Evolutionary conservation across 2,329 filamentous ascomycete genomes (phyloP), one percentile per base, ranked within the genome.

Genomic region (Cladosporium sp.): DNA sequence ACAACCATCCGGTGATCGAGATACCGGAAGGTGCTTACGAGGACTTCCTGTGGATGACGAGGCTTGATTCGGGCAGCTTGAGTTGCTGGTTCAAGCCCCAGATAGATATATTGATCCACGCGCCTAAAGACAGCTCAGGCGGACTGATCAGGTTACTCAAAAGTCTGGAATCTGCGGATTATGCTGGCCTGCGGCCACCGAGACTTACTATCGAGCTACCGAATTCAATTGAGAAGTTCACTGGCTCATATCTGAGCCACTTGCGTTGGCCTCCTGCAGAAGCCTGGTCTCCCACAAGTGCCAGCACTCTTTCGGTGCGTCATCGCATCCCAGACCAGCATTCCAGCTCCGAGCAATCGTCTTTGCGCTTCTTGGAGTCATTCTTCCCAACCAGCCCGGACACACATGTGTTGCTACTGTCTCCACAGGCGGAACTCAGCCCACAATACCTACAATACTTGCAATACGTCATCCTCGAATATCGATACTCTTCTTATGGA

Each of bases 151-250:
- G 92, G 64, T 83, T 97, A 35, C 84, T 99, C 4, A 85, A 86
- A 67, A 97, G 93, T 5, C 83, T 99, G 29, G 82, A 85, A 68
- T 80, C 81, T 8, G 92, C 91, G 5, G 92, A 97, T 74, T 94
- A 93, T 74, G 84, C 87, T 56, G 89, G 89, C 0, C 82, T 90
- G 50, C 81, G 84, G 1, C 80, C 85, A 1, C 93, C 93, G 3
- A 88, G 90, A 68, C 81, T 99, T 56, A 96, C 91, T 2, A 88
- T 98, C 59, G 93, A 98, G 74, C 82, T 99, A 8, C 92, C 93
- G 0, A 80, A 86, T 31, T 80, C 86, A 33, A 80, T 93, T 21
- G 92, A 97, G 70, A 76, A 82, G 3, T 82, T 87, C 2, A 86
- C 91, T 5, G 82, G 86, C 61, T 79, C 80, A 16, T 92, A 88